Conservation (phyloP, 768 basidiomycete genomes). For the Rhodotorula babjevae region DNA sequence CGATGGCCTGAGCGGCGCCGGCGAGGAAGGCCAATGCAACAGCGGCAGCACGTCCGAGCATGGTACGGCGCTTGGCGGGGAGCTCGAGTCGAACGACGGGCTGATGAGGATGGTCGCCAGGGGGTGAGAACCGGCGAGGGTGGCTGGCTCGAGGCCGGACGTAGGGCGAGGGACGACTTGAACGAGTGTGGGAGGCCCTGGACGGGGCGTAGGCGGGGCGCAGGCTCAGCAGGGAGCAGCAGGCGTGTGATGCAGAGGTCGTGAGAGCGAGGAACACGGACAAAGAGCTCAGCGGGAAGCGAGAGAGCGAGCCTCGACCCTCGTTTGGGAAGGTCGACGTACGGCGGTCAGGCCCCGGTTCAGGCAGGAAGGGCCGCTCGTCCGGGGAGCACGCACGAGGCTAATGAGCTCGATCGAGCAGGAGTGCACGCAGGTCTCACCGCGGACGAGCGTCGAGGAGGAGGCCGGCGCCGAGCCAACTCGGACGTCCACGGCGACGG, state of each 20-base stretch:
- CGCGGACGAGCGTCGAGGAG: too few relatives aligned
- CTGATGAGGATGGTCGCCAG: too few relatives aligned
- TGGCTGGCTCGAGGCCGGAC: neutral
- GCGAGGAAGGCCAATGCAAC: neutral
- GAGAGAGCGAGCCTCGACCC: neutral
- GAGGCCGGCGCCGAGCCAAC: too few relatives aligned
- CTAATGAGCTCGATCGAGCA: too few relatives aligned
- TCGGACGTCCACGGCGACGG: too few relatives aligned
- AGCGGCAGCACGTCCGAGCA: neutral
- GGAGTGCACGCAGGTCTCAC: too few relatives aligned
- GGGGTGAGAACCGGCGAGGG: neutral
- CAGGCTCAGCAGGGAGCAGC: too few relatives aligned
- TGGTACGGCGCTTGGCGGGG: neutral
- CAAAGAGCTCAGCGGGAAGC: neutral
- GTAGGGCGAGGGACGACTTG: too few relatives aligned
- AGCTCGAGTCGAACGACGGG: neutral
- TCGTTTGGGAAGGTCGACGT: neutral
- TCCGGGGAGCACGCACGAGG: too few relatives aligned
- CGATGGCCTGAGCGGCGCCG: neutral
- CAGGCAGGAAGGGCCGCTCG: neutral
- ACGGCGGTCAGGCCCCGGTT: neutral
- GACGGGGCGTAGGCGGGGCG: too few relatives aligned
- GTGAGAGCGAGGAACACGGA: neutral
- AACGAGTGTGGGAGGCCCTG: neutral
- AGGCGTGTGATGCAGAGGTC: too few relatives aligned